Evolutionary conservation across 1,284 basidiomycete species (phyloP).

Genomic region (Cutaneotrichosporon sp.): DNA sequence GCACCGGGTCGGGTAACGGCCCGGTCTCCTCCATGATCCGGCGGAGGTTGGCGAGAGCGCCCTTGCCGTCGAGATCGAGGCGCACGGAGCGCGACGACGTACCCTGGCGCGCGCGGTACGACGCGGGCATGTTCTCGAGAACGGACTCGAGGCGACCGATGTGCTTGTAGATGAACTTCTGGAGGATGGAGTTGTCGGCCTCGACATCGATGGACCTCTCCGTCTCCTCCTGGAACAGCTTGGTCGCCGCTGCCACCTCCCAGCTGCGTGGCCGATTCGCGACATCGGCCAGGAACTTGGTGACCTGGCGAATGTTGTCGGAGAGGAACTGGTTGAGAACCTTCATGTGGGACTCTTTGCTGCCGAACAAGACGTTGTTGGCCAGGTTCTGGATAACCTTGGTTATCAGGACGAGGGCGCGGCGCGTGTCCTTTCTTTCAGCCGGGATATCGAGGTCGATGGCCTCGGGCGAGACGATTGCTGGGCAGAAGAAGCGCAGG

Average conservation of each 20-base stretch:
- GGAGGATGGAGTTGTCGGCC: slow-evolving; percentile 42
- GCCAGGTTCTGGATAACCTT: slow-evolving; percentile 90
- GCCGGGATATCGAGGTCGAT: slow-evolving; percentile 78
- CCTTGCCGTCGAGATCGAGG: slow-evolving; percentile 66
- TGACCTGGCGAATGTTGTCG: slow-evolving; percentile 75
- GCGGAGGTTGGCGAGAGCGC: slow-evolving; percentile 73
- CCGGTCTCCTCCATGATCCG: slow-evolving; percentile 74
- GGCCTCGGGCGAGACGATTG: slow-evolving; percentile 78
- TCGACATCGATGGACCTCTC: slow-evolving; percentile 41
- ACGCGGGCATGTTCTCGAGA: slow-evolving; percentile 35
- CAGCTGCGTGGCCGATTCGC: slow-evolving; percentile 56
- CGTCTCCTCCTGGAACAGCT: slow-evolving; percentile 38
- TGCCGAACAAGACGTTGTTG: slow-evolving; percentile 88
- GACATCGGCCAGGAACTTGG: slow-evolving; percentile 77
- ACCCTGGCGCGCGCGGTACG: slow-evolving; percentile 26
- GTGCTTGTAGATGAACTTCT: slow-evolving; percentile 45
- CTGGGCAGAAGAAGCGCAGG: slow-evolving; percentile 70
- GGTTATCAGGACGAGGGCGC: slow-evolving; percentile 79
- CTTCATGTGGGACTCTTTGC: slow-evolving; percentile 78
- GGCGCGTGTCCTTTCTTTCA: slow-evolving; percentile 64
- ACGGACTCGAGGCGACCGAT: slow-evolving; percentile 33
- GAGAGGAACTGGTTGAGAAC: slow-evolving; percentile 75
- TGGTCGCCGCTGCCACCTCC: slow-evolving; percentile 41
- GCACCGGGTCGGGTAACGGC: slow-evolving; percentile 66
- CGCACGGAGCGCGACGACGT: slow-evolving; percentile 28